Evolutionary conservation across 306 rosid species (phyloP), one percentile per base, ranked within the genome.

Genomic region (Clitoria ternatea): DNA sequence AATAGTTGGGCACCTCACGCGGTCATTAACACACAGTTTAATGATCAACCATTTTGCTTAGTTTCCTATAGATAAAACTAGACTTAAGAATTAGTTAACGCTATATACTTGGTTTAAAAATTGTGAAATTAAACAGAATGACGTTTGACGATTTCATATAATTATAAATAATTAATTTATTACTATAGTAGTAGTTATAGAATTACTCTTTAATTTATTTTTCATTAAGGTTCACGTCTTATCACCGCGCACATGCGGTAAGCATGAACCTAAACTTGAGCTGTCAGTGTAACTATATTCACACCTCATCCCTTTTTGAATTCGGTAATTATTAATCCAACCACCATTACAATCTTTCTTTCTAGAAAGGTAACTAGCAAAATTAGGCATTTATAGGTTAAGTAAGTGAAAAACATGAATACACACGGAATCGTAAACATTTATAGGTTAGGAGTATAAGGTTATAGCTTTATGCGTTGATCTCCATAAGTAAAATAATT

Each of bases 1-100:
- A 72, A 43, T 44, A 30, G 77, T 59, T 59, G 49, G 68, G 59
- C 48, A 43, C 47, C 39, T 36, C 36, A 35, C 73, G 36, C 63
- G 22, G n/a, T 12, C 37, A n/a, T n/a, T n/a, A 5, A 14, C 22
- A 15, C 20, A 44, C 14, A 1, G 15, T 43, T 43, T 17, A 14
- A 0, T 15, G 4, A 15, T 8, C 15, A 3, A 15, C 19, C 15
- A 3, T 47, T 47, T 47, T 18, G 24, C 12, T 47, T 40, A 7
- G 14, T 15, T 44, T 44, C 50, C 6, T 49, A 5, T 7, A 2
- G 24, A 47, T 18, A 3, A 50, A 50, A 50, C 9, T 22, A 50
- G 54, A 45, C 6, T 5, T 5, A 17, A 45, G 27, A 49, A 20
- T 19, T 49, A 19, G 29, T 49, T 19, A 47, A 42, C 47, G 4